Percentiles rank a stretch among this genome's conserved stretches.
phyloP scores from a whole-genome alignment of 1,284 basidiomycete species.

The Wallemia ichthyophaga region DNA sequence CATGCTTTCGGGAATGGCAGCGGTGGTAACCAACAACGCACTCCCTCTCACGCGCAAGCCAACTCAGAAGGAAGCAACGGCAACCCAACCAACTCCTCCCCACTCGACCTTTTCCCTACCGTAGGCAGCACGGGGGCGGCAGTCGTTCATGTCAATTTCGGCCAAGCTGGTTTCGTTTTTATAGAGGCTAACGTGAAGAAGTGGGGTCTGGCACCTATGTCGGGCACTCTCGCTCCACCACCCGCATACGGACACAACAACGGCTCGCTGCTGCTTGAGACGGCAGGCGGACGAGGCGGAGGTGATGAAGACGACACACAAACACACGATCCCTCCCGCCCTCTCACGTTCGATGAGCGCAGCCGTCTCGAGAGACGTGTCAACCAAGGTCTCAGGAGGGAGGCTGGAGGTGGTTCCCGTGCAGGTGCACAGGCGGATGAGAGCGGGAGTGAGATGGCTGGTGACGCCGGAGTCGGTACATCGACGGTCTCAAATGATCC shows the following conservation, averaged over 20 bases:
- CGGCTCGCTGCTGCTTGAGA: slow-evolving; percentile 71
- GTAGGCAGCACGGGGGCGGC: slow-evolving; percentile 80
- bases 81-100: too few species aligned
- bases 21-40: too few species aligned
- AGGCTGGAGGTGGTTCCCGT: too few species aligned
- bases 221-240: slow-evolving; percentile 75
- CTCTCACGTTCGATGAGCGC: not conserved
- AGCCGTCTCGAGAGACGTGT: not conserved
- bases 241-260: slow-evolving; percentile 83
- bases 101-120: slow-evolving; percentile 76
- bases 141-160: slow-evolving; percentile 77
- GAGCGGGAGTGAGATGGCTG: slow-evolving; percentile 4
- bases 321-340: too few species aligned
- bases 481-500: slow-evolving; percentile 3
- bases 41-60: too few species aligned
- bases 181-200: slow-evolving; percentile 97
- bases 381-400: slow-evolving; percentile 2
- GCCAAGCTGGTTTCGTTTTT: slow-evolving; percentile 84
- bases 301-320: slow-evolving; percentile 4
- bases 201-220: slow-evolving; percentile 82
- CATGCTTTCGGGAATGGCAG: not conserved
- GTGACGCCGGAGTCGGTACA: slow-evolving; percentile 5
- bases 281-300: slow-evolving; percentile 21
- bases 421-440: too few species aligned
- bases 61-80: too few species aligned